A percentile compares a stretch with the other conserved stretches of the same genome.
These are phyloP conservation scores for Cladosporium sp. DNA, from an alignment of 2,329 filamentous ascomycete species.

Conservation along the genomic window DNA sequence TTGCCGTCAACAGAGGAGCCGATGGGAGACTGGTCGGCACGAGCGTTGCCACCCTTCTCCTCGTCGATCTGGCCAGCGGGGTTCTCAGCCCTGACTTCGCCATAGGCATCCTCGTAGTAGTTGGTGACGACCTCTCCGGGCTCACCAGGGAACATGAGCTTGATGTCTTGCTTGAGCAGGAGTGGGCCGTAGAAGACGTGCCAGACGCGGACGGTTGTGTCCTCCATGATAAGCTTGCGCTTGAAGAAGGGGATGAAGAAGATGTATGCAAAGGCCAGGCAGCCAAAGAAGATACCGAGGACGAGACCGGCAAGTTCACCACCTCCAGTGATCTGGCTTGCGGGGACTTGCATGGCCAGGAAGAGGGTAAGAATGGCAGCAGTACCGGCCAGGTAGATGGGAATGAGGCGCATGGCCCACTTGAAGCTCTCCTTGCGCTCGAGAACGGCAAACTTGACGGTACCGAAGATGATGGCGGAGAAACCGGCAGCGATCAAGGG, in stretches of 20 bases:
- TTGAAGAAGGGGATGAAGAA: constrained; percentile 59
- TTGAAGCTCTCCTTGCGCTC: constrained; percentile 45
- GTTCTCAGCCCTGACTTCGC: constrained; percentile 11
- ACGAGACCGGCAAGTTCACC: constrained; percentile 50
- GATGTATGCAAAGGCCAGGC: constrained; percentile 44
- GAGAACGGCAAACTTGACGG: constrained; percentile 44
- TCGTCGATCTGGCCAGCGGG: background rate
- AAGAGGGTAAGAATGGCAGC: constrained; percentile 49
- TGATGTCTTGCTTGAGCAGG: constrained; percentile 35
- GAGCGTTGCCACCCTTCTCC: background rate
- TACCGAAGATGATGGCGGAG: constrained; percentile 43
- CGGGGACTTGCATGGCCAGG: constrained; percentile 45
- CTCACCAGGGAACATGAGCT: constrained; percentile 24
- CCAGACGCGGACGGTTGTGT: constrained; percentile 56
- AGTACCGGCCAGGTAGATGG: constrained; percentile 43
- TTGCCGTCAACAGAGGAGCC: background rate
- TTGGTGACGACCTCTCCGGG: constrained; percentile 19
- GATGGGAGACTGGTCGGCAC: background rate
- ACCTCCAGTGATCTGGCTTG: background rate
- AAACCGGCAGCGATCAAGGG: constrained; percentile 43
- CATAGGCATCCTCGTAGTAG: constrained; percentile 20
- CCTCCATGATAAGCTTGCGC: constrained; percentile 54
- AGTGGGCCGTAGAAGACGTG: constrained; percentile 47
- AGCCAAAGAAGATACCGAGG: constrained; percentile 48
- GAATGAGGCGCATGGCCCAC: constrained; percentile 45